These are phyloP conservation scores for Zopfochytrium polystomum DNA, from an alignment of 371 early-diverging fungal genomes.

Conservation along the genomic window DNA sequence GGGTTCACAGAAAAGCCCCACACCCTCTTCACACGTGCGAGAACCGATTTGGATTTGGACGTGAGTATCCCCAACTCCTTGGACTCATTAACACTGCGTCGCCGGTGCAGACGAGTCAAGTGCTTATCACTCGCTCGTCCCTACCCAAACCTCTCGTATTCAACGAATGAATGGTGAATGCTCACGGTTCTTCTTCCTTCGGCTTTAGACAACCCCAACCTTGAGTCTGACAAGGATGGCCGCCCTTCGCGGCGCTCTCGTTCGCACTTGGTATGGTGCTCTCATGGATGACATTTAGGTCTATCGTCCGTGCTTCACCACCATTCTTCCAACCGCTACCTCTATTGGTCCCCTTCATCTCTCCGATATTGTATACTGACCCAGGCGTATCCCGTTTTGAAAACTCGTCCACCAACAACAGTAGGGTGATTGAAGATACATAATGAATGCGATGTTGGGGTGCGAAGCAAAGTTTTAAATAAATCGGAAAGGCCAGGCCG, in stretches of 20 bases:
- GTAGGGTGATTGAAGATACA: too few species aligned
- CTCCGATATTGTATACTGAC: too few species aligned
- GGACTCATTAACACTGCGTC: too few species aligned
- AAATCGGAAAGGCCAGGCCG: too few species aligned
- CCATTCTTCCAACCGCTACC: too few species aligned
- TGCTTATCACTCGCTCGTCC: background rate
- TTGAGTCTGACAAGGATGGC: background rate
- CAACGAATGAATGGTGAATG: background rate
- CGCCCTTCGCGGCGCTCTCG: conserved; percentile 6
- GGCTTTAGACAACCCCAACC: background rate
- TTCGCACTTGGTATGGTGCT: conserved; percentile 19
- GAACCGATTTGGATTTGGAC: background rate
- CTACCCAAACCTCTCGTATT: too few species aligned
- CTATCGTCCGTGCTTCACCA: too few species aligned
- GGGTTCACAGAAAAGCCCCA: background rate
- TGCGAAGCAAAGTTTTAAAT: too few species aligned
- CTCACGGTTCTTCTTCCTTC: background rate
- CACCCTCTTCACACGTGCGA: background rate
- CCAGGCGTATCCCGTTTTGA: too few species aligned
- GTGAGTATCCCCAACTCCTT: background rate
- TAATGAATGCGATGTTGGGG: too few species aligned
- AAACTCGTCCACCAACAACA: too few species aligned
- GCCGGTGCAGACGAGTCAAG: background rate
- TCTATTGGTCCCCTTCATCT: too few species aligned
- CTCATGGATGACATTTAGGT: conserved; percentile 21